Base-by-base conservation (phyloP, 805 yeast species). In the Diddensiella transvaalensis region DNA sequence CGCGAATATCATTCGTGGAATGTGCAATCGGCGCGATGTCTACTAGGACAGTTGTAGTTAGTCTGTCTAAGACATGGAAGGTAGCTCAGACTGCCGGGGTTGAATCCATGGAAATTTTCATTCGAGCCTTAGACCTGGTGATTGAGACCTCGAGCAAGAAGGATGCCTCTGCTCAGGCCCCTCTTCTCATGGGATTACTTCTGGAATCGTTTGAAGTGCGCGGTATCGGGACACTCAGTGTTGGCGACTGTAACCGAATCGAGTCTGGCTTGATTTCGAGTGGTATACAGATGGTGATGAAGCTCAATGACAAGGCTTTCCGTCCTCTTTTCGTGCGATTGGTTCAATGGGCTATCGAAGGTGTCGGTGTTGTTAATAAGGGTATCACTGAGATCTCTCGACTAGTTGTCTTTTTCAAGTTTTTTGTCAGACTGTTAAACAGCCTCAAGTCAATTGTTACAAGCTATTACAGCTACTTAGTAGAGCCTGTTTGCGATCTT, bases 291-390 rank as follows among this genome's bases (percentile, higher is more conserved):
- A 83, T 81, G 57, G 95, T 91, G 17, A 76, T 93, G 83, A 90
- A 91, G 67, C 77, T 93, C 68, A 93, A 93, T 64, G 99, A 93
- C 65, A 88, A 87, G 70, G 79, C 83, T 19, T 93, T 93, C 76
- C 80, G 97, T 62, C 99, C 99, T 17, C 72, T 87, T 62, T 93
- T 93, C 69, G 91, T 90, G 4, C 73, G 83, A 22, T 72, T 88
- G 58, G 89, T 85, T 10, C 80, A 89, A 64, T 93, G 99, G 99
- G 95, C 96, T 2, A 78, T 87, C 58, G 85, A 82, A 53, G 95
- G 89, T 49, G 95, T 84, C 65, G 89, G 85, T 38, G 77, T 78
- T 10, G 68, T 63, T 3, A 35, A 35, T 17, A 67, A 75, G 42
- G 56, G 65, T 3, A 61, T 61, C 22, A 75, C 77, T 35, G 67